Conservation (phyloP, 352 stramenopile genomes). For the Globisporangium acanthophoron region DNA sequence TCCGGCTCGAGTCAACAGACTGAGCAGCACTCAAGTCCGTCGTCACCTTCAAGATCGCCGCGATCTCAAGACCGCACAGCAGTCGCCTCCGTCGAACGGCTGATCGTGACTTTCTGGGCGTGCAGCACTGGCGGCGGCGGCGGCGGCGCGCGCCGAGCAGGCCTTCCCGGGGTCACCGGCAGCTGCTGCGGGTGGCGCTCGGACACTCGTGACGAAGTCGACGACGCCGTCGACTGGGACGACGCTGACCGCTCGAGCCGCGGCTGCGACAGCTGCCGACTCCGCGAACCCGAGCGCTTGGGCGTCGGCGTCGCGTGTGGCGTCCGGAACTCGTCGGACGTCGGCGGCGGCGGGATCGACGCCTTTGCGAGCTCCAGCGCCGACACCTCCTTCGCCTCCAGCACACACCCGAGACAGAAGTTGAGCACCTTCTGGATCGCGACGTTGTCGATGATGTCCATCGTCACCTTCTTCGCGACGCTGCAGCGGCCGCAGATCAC, state of each 20-base stretch:
- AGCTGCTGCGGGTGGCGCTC: constrained; percentile 1
- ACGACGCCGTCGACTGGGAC: not conserved
- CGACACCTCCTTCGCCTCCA: constrained; percentile 40
- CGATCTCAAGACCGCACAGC: not conserved
- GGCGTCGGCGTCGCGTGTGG: not conserved
- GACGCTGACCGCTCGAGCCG: constrained; percentile 1
- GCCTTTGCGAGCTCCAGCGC: constrained; percentile 34
- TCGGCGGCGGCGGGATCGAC: not conserved
- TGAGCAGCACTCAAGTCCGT: too few relatives aligned
- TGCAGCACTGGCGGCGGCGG: constrained; percentile 1
- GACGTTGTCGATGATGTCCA: constrained; percentile 33
- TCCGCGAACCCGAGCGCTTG: not conserved
- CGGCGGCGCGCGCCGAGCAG: not conserved
- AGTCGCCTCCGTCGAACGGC: not conserved
- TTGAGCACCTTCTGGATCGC: constrained; percentile 29
- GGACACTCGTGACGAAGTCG: not conserved
- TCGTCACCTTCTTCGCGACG: constrained; percentile 47
- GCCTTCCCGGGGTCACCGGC: not conserved
- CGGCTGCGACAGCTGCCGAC: not conserved
- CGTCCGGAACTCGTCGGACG: not conserved
- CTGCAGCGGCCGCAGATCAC: constrained; percentile 47
- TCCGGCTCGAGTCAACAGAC: not conserved
- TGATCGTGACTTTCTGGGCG: not conserved
- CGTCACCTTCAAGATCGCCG: too few relatives aligned
- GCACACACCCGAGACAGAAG: constrained; percentile 44